Evolutionary conservation across 1,284 basidiomycete species (phyloP), one percentile per base, ranked within the genome.

Genomic region (Fomes fomentarius): DNA sequence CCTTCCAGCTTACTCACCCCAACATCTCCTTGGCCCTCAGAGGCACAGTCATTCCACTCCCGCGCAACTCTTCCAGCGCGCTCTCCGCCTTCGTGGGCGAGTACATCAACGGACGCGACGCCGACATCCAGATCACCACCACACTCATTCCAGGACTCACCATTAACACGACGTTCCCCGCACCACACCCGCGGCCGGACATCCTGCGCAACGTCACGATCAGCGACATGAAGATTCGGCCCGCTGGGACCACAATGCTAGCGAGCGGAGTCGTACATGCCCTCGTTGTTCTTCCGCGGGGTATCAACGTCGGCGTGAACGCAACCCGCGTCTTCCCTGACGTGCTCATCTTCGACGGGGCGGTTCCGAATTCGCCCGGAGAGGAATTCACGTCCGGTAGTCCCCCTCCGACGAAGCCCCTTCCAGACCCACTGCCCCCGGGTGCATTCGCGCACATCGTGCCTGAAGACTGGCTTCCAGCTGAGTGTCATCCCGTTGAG

Each of bases 341-440:
- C 64, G 83, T 88, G 21, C 70, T 92, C 3, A 77, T 92, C 2
- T 91, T 83, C 56, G 89, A 92, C 60, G 89, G 90, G 1, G 80
- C 83, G 21, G 77, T 82, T 0, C 80, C 82, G 4, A 68, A 73
- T 1, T 63, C 66, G 4, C n/a, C 1, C 25, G 19, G n/a, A 2
- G 7, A 11, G 57, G 5, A 66, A 66, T 15, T n/a, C n/a, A n/a
- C n/a, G n/a, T n/a, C n/a, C n/a, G n/a, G n/a, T n/a, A n/a, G n/a
- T n/a, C 47, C 67, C 6, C 80, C 78, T 1, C 75, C 82, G 1
- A 69, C 74, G 24, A 71, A 72, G 14, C 79, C 77, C 1, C 73
- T 85, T 2, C 82, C 87, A 0, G 74, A 81, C 56, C 88, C 89
- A 2, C 68, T 88, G 5, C 89, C 89, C 2, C 76, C 79, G 34